Base-by-base conservation (phyloP, 495 filamentous ascomycete genomes). In the Thermochaetoides thermophila region DNA sequence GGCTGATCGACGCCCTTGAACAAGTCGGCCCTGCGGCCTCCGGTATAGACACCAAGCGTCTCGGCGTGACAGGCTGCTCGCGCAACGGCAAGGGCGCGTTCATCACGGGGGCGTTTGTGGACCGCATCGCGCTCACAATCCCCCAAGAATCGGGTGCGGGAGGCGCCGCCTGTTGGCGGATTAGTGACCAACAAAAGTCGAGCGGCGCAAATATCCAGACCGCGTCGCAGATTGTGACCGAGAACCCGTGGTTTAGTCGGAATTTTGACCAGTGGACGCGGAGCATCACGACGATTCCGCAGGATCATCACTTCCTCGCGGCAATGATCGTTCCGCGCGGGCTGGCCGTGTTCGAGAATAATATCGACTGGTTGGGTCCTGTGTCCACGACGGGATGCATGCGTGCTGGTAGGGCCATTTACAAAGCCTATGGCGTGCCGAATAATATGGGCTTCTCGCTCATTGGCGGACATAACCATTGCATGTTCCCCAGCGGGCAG, bases 21-120 rank as follows among this genome's bases (percentile, higher is more conserved):
- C 57, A 55, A 48, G 45, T 63, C n/a, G 52, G 49, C 16, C 44
- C 45, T 12, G 34, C 38, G n/a, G 44, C 39, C 19, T 54, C 61
- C 14, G 61, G 60, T 23, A 68, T 69, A 46, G 63, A 71, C 47
- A 45, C 59, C 34, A 63, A 45, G 40, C 53, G 55, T 1, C 45
- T 71, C 8, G 67, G 62, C 27, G 64, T 68, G 7, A 66, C 64
- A 2, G 67, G 65, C 6, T 71, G 66, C 49, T 66, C 61, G 27
- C 63, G 65, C 30, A 69, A 71, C 51, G 65, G 65, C 37, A 69
- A 71, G 53, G 67, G 67, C 23, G 64, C 67, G 17, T 61, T 71
- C 38, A 32, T 69, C 15, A 59, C 56, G 28, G 65, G 65, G 6
- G 65, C 65, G 0, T 48, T 71, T 14, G 62, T 64, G 28, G 42